Conservation (phyloP, 768 basidiomycete species). For the Pulveroboletus sp. region DNA sequence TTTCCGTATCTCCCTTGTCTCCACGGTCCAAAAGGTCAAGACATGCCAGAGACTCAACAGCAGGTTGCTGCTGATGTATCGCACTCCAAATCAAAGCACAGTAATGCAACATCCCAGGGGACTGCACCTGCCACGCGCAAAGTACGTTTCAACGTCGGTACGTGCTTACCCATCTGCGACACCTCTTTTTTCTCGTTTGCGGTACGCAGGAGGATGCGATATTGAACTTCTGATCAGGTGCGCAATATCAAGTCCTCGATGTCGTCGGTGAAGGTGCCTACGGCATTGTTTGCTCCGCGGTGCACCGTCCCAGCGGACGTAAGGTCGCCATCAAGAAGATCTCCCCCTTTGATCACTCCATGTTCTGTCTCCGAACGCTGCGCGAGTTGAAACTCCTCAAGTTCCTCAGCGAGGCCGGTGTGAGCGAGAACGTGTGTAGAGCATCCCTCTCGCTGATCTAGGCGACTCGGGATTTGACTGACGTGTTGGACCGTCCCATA, state of each 20-base stretch:
- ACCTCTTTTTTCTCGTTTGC: not conserved
- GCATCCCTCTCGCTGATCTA: not conserved
- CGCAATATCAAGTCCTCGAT: slow-evolving; percentile 80
- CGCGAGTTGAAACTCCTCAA: slow-evolving; percentile 82
- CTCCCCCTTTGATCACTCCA: slow-evolving; percentile 90
- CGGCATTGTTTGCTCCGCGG: slow-evolving; percentile 91
- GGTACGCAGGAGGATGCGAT: not conserved
- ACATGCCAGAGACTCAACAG: slow-evolving; percentile 27
- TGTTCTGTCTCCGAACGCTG: slow-evolving; percentile 90
- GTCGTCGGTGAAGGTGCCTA: slow-evolving; percentile 91
- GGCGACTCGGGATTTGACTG: not conserved
- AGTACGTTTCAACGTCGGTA: slow-evolving; percentile 86
- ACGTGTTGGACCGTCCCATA: slow-evolving; percentile 24
- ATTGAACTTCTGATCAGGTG: slow-evolving; percentile 38
- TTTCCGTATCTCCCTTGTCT: not conserved
- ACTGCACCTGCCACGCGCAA: slow-evolving; percentile 61
- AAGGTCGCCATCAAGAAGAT: slow-evolving; percentile 98
- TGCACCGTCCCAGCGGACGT: slow-evolving; percentile 79
- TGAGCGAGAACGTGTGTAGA: slow-evolving; percentile 72
- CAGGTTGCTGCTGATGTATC: slow-evolving; percentile 18
- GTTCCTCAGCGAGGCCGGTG: slow-evolving; percentile 81
- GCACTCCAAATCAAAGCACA: slow-evolving; percentile 39
- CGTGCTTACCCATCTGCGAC: slow-evolving; percentile 12
- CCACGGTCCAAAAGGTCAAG: not conserved
- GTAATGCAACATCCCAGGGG: slow-evolving; percentile 41